phyloP scores from a whole-genome alignment of 176 grass and related monocot species.

The Rhynchospora pubera region DNA sequence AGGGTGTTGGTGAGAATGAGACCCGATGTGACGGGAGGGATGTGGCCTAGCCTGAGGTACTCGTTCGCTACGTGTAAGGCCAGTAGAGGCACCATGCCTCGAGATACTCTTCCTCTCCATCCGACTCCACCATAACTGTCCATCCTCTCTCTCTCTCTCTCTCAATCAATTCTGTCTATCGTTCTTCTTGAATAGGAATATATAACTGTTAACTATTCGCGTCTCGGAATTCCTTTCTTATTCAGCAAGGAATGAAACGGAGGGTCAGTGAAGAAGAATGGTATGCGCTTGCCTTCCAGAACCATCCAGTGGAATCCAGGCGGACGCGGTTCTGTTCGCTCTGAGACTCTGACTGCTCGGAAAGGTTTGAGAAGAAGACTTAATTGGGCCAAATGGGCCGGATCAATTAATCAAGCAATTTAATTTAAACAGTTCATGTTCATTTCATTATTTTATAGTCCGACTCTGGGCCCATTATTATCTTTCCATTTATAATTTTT shows the following conservation, averaged over 20 bases:
- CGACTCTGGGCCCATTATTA: too few species aligned
- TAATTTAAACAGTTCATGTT: not conserved
- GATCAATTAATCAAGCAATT: not conserved
- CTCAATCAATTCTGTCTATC: not conserved
- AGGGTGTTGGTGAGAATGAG: slow-evolving; percentile 73
- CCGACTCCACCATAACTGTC: not conserved
- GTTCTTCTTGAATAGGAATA: too few species aligned
- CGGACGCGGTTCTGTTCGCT: not conserved
- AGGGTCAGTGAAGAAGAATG: not conserved
- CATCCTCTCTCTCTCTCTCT: too few species aligned
- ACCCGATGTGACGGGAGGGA: slow-evolving; percentile 68
- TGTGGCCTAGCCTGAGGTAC: slow-evolving; percentile 47
- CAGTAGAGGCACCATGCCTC: slow-evolving; percentile 68
- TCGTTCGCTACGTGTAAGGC: slow-evolving; percentile 61
- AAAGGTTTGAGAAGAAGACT: not conserved
- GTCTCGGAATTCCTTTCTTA: not conserved
- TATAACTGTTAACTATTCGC: not conserved
- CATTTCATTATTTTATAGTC: not conserved
- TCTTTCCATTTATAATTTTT: too few species aligned
- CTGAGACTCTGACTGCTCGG: not conserved
- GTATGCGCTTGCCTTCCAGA: not conserved
- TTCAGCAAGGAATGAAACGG: not conserved
- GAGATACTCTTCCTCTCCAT: slow-evolving; percentile 10
- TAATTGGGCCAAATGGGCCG: not conserved
- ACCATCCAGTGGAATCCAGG: not conserved